Percentiles rank a stretch among this genome's conserved stretches.
phyloP scores from a whole-genome alignment of 2,329 filamentous ascomycete genomes.

The Teratosphaeria epicoccoides region DNA sequence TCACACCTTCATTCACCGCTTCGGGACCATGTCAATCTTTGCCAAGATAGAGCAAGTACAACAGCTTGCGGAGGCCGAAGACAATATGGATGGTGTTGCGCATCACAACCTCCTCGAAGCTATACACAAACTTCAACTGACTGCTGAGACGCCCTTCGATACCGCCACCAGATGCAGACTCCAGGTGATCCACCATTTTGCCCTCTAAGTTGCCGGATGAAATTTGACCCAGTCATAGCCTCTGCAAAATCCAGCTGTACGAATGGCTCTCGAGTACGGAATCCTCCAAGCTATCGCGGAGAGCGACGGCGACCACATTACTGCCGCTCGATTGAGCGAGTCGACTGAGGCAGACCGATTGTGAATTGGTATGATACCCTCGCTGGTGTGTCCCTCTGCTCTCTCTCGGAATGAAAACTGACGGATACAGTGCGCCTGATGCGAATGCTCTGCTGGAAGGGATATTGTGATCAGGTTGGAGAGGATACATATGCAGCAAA shows the following conservation, averaged over 20 bases:
- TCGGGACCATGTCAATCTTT: not conserved
- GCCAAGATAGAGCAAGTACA: not conserved
- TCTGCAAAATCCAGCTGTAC: constrained; percentile 3
- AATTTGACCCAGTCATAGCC: not conserved
- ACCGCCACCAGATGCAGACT: not conserved
- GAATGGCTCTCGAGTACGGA: constrained; percentile 5
- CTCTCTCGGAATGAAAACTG: not conserved
- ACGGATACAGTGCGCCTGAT: not conserved
- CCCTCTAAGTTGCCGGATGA: not conserved
- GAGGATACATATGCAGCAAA: constrained; percentile 2
- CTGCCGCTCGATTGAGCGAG: constrained; percentile 2
- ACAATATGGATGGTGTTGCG: not conserved
- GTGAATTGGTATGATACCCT: not conserved
- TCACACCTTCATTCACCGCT: too few relatives aligned
- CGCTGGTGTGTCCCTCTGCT: too few relatives aligned
- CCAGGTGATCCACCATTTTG: not conserved
- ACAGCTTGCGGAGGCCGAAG: not conserved
- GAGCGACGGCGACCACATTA: not conserved
- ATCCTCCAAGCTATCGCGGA: constrained; percentile 3
- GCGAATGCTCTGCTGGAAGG: constrained; percentile 1
- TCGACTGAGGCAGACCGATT: constrained; percentile 4
- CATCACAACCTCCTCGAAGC: constrained; percentile 4
- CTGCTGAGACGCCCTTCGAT: constrained; percentile 5
- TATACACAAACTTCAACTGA: constrained; percentile 6
- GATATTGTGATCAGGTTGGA: not conserved